Evolutionary conservation across 768 basidiomycete species (phyloP), one percentile per base, ranked within the genome.

Genomic region (Suillus variegatus): DNA sequence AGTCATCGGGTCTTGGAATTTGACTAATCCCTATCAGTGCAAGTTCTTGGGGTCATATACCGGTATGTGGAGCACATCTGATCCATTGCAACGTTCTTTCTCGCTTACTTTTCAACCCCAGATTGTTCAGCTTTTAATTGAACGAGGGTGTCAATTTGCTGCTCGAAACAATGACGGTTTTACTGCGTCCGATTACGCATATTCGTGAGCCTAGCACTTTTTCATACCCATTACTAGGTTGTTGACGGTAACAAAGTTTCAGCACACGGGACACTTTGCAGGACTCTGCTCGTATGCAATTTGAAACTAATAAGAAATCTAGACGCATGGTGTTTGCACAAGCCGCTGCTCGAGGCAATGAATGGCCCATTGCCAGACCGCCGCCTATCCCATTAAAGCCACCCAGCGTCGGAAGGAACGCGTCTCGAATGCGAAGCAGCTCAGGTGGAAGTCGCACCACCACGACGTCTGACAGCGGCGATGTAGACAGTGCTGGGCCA

Each of bases 141-240:
- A 95, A 75, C 84, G 92, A 66, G 95, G 96, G 1, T 96, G 94
- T 71, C 90, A 90, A 71, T 93, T 88, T 74, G 80, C 86, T 35
- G 89, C 89, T 25, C 86, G 90, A 68, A 98, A 98, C 74, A 94
- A 95, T 66, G 88, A 93, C 67, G 95, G 95, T 0, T 97, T 95
- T 75, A 93, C 92, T 12, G 90, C 96, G 12, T 89, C 90, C 0
- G 96, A 98, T 78, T 97, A 96, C 76, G 94, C 95, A 18, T 97
- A 93, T 75, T 68, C 69, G 68, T 72, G 65, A 71, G 70, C 65
- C 55, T 47, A 60, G 14, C 18, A 3, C 41, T 43, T 60, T 28
- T 32, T 60, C 20, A 18, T 60, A 43, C 9, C 13, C 3, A 13
- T 60, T 43, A 20, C 58, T 63, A 55, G 57, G 7, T n/a, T 38